Base-by-base conservation (phyloP, 31 red algal species). In the Pterothamnion heteromorphum region DNA sequence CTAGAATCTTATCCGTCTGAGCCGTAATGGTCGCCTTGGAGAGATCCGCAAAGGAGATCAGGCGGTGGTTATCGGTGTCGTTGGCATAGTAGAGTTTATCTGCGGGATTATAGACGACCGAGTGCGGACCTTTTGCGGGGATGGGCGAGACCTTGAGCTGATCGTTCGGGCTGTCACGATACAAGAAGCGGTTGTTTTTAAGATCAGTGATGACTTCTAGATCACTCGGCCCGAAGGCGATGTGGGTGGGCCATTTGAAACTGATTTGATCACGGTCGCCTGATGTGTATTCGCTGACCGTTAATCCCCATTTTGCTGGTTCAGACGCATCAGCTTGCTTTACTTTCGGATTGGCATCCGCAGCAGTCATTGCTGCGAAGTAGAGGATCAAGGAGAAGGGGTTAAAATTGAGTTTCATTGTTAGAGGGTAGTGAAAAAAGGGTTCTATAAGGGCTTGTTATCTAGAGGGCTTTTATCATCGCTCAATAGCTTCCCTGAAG, bases 61-160 rank as follows among this genome's bases (percentile, higher is more conserved):
- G 51, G 14, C 51, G 51, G n/a, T 64, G 51, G 51, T 64, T 64
- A n/a, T 9, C 51, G 9, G 51, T 64, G 51, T 64, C 51, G n/a
- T 64, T 64, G 51, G 51, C 51, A n/a, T 64, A 64, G 51, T 64
- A 64, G 51, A 64, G 51, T 64, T 64, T 64, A n/a, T 64, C 51
- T 64, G 51, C 9, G 51, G 51, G 51, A n/a, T 64, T 64, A 64
- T 64, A 64, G 51, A 64, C n/a, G n/a, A 64, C 51, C n/a, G 51
- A 64, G 51, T 64, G 51, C n/a, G 9, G 51, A n/a, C 51, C 51
- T 18, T n/a, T 9, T 18, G n/a, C 51, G n/a, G n/a, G 9, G n/a
- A 64, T 64, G n/a, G 51, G 51, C 51, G 51, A 64, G 14, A 64
- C 51, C n/a, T 64, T 64, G 51, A 64, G 51, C n/a, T 18, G 51